Percentiles rank a stretch among this genome's conserved stretches.
These are phyloP conservation scores for Carallia pectinifolia DNA, from an alignment of 345 rosid species.

Conservation along the genomic window DNA sequence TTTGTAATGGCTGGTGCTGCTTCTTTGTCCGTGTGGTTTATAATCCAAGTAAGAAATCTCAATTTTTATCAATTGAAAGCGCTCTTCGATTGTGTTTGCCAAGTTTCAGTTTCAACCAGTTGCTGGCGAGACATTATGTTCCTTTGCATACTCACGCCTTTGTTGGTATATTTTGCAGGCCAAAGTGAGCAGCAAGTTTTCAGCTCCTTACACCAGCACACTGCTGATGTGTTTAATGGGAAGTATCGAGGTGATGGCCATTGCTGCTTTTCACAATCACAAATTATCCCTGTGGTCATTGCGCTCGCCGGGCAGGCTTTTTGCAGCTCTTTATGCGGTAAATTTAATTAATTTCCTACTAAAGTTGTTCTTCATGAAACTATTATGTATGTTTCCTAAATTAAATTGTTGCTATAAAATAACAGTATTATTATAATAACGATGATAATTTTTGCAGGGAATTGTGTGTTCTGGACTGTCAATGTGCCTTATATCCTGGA, in stretches of 20 bases:
- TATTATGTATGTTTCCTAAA: too few relatives aligned
- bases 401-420: too few relatives aligned
- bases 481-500: slow-evolving; percentile 66
- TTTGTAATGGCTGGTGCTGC: slow-evolving; percentile 52
- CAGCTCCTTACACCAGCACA: slow-evolving; percentile 84
- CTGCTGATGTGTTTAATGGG: slow-evolving; percentile 68
- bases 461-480: slow-evolving; percentile 69
- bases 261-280: slow-evolving; percentile 45
- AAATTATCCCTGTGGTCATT: slow-evolving; percentile 61
- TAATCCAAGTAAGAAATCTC: slow-evolving; percentile 56
- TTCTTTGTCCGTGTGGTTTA: slow-evolving; percentile 77
- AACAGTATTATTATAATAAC: too few relatives aligned
- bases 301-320: slow-evolving; percentile 46
- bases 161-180: slow-evolving; percentile 35
- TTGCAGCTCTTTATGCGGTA: slow-evolving; percentile 72
- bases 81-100: too few relatives aligned
- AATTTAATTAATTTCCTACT: neutral
- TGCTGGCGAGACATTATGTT: too few relatives aligned
- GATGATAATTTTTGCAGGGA: slow-evolving; percentile 43
- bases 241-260: slow-evolving; percentile 51
- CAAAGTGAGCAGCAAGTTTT: slow-evolving; percentile 56
- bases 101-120: too few relatives aligned
- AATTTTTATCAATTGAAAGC: neutral
- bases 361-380: neutral
- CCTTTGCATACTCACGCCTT: too few relatives aligned